phyloP scores from a whole-genome alignment of 345 rosid genomes.

The Lumnitzera littorea region DNA sequence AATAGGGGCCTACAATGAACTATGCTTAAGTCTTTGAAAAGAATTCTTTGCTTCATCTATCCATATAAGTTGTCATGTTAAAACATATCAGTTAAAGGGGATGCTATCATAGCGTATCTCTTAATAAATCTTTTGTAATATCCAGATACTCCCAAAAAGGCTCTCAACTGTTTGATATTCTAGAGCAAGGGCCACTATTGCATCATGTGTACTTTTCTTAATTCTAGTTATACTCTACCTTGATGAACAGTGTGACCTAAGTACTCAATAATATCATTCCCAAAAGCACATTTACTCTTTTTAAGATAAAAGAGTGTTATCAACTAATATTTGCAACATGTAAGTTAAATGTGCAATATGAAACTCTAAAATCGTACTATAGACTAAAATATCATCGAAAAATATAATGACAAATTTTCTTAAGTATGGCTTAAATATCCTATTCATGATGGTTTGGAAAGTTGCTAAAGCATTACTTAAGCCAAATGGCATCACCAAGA shows the following conservation, averaged over 20 bases:
- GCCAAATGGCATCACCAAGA: background rate
- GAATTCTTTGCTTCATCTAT: no score
- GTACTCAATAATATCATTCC: background rate
- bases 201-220: background rate
- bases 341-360: background rate
- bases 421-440: background rate
- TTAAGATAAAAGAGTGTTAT: no score
- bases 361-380: background rate
- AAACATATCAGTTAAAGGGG: background rate
- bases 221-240: background rate
- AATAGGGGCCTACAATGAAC: no score
- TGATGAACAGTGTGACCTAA: background rate
- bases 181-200: no score
- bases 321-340: no score
- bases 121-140: background rate
- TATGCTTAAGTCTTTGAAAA: no score
- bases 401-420: background rate
- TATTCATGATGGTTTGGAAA: background rate
- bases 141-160: background rate
- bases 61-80: background rate
- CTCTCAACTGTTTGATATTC: no score
- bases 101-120: background rate
- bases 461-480: background rate
- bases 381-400: background rate
- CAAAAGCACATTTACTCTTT: no score